phyloP scores from a whole-genome alignment of 257 asterid genomes.

The Scutellaria galericulata region DNA sequence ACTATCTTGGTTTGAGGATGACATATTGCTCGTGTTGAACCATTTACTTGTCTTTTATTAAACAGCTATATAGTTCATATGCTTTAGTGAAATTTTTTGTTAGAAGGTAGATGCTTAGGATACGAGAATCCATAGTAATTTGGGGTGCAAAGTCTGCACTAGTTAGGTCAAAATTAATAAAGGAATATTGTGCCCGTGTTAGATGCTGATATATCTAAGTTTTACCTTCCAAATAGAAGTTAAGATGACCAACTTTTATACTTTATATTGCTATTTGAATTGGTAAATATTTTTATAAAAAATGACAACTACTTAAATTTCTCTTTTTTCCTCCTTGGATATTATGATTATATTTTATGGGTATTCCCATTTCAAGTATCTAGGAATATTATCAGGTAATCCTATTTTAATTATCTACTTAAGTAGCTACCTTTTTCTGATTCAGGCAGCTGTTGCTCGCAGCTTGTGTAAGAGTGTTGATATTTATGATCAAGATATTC shows the following conservation, averaged over 20 bases:
- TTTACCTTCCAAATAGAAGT: neutral
- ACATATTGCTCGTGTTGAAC: neutral
- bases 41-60: slow-evolving; percentile 1
- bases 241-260: slow-evolving; percentile 5
- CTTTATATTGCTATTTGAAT: neutral
- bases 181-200: neutral
- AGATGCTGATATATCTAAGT: slow-evolving; percentile 4
- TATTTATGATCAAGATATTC: slow-evolving; percentile 93
- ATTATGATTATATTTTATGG: neutral
- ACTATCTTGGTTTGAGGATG: slow-evolving; percentile 18
- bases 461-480: slow-evolving; percentile 83
- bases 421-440: slow-evolving; percentile 29
- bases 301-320: neutral
- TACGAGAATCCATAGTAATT: neutral
- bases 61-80: neutral
- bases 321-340: neutral
- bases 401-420: slow-evolving; percentile 25
- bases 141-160: neutral
- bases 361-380: neutral
- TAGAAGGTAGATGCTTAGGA: neutral
- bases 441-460: slow-evolving; percentile 89
- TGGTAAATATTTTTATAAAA: neutral
- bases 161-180: slow-evolving; percentile 7
- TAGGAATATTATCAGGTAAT: slow-evolving; percentile 4
- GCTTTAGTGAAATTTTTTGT: neutral